A percentile compares a stretch with the other conserved stretches of the same genome.
These are phyloP conservation scores for Candida oleophila DNA, from an alignment of 805 yeast genomes.

Conservation along the genomic window DNA sequence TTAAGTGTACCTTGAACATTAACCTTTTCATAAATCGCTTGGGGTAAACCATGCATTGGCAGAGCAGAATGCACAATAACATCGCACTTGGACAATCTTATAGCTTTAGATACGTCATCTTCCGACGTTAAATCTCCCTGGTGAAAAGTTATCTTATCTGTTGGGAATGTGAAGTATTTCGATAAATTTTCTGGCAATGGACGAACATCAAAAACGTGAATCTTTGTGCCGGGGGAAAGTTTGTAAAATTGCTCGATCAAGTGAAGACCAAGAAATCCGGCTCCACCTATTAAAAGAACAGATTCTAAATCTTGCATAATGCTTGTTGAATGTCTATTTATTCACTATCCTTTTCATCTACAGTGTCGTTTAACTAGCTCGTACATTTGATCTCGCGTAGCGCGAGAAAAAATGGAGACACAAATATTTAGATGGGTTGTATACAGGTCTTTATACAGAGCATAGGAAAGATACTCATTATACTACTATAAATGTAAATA, in stretches of 20 bases:
- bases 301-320: slow-evolving; percentile 31
- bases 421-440: too few species aligned
- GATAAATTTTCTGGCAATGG: slow-evolving; percentile 77
- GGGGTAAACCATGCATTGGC: slow-evolving; percentile 88
- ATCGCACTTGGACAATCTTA: slow-evolving; percentile 56
- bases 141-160: slow-evolving; percentile 55
- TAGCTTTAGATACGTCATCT: slow-evolving; percentile 64
- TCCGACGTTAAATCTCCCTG: slow-evolving; percentile 83
- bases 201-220: slow-evolving; percentile 89
- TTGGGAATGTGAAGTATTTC: slow-evolving; percentile 71
- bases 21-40: slow-evolving; percentile 80
- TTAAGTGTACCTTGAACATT: slow-evolving; percentile 87
- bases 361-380: not conserved
- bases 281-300: slow-evolving; percentile 89
- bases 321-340: not conserved
- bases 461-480: not conserved
- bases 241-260: slow-evolving; percentile 80
- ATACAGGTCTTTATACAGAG: too few species aligned
- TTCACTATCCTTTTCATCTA: not conserved
- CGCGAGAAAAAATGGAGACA: too few species aligned
- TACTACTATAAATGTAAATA: too few species aligned
- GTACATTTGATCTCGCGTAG: not conserved
- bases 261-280: slow-evolving; percentile 93
- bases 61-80: slow-evolving; percentile 95
- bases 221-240: slow-evolving; percentile 61